Conservation (phyloP, 2,329 filamentous ascomycete genomes). For the Oidium heveae region DNA sequence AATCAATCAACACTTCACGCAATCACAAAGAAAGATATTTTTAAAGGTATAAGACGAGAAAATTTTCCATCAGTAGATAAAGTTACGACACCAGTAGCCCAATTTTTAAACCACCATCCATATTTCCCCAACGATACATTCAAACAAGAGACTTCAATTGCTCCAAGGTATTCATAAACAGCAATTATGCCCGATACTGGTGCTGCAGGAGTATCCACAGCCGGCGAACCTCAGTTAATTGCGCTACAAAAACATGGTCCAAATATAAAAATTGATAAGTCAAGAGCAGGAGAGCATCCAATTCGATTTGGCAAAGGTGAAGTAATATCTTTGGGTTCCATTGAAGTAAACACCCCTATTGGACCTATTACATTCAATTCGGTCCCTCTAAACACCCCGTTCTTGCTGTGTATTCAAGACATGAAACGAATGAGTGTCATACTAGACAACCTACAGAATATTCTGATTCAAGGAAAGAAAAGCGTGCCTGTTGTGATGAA, state of each 20-base stretch:
- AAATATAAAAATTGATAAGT: not conserved
- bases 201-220: not conserved
- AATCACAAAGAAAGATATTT: not conserved
- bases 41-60: not conserved
- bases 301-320: not conserved
- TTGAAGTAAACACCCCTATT: not conserved
- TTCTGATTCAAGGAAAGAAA: too few species aligned
- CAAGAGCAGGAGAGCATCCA: not conserved
- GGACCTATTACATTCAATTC: not conserved
- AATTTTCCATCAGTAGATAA: too few species aligned
- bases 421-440: not conserved
- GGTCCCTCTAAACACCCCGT: not conserved
- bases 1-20: too few species aligned
- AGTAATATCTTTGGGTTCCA: not conserved
- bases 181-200: not conserved
- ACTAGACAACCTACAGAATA: not conserved
- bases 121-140: not conserved
- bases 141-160: not conserved
- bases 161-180: not conserved
- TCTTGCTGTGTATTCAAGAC: slow-evolving; percentile 1
- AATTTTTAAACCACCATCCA: not conserved
- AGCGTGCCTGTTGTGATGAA: not conserved
- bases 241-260: not conserved
- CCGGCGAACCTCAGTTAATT: not conserved
- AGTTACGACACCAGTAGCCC: too few species aligned